Evolutionary conservation across 805 yeast species (phyloP).

Genomic region (Myxozyma nipponensis): DNA sequence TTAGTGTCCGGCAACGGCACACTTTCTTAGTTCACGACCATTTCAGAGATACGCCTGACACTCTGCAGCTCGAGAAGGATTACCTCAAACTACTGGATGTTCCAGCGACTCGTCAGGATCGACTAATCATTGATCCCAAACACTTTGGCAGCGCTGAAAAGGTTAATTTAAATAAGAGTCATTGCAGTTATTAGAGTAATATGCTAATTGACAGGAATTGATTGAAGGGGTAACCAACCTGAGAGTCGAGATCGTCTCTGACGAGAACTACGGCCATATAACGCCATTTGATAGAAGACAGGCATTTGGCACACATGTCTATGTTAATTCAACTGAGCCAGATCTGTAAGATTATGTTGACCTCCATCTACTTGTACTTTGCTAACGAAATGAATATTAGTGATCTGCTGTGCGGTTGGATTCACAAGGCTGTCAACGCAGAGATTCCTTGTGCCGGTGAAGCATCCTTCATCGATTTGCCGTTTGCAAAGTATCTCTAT

Average conservation of each 20-base stretch:
- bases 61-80: slow-evolving; percentile 13
- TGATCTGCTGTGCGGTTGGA: slow-evolving; percentile 15
- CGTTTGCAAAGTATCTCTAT: slow-evolving; percentile 18
- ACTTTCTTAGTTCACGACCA: slow-evolving; percentile 20
- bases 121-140: slow-evolving; percentile 4
- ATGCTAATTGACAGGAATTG: slow-evolving; percentile 3
- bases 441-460: slow-evolving; percentile 12
- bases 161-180: background rate
- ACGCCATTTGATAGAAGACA: slow-evolving; percentile 23
- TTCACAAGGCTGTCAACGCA: slow-evolving; percentile 5
- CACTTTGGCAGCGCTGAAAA: slow-evolving; percentile 9
- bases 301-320: slow-evolving; percentile 22
- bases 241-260: slow-evolving; percentile 18
- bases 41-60: slow-evolving; percentile 22
- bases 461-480: slow-evolving; percentile 18
- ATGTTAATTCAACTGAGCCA: slow-evolving; percentile 9
- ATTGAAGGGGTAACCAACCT: slow-evolving; percentile 8
- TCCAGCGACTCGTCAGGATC: slow-evolving; percentile 24
- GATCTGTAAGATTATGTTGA: slow-evolving; percentile 11
- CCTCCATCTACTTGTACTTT: background rate
- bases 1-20: slow-evolving; percentile 18
- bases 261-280: slow-evolving; percentile 20
- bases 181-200: background rate
- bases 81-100: slow-evolving; percentile 10
- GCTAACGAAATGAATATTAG: slow-evolving; percentile 1